Evolutionary conservation across 106 monocot genomes (phyloP).

Genomic region (Ottelia alismoides): DNA sequence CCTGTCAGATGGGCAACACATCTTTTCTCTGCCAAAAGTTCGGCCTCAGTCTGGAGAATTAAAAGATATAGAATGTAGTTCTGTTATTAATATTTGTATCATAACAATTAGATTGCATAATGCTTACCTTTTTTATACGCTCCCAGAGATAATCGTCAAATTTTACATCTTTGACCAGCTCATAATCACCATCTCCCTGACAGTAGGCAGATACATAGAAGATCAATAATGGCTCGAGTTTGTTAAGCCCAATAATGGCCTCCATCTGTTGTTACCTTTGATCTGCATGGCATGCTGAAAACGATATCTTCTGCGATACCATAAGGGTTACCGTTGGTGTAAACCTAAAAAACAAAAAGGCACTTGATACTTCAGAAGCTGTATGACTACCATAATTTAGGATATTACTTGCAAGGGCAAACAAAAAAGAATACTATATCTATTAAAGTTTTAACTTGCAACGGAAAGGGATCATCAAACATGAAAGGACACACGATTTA

Average conservation of each 20-base stretch:
- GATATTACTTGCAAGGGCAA: no score
- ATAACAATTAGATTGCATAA: not conserved
- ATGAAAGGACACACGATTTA: no score
- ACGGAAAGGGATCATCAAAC: no score
- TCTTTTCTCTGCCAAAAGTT: constrained; percentile 94
- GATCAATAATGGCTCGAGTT: not conserved
- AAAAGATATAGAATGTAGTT: not conserved
- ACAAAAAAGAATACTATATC: no score
- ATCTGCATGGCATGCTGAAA: constrained; percentile 97
- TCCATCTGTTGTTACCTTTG: constrained; percentile 35
- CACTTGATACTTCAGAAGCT: no score
- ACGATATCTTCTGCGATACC: constrained; percentile 94
- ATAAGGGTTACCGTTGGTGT: constrained; percentile 87
- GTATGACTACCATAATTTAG: no score
- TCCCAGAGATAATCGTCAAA: constrained; percentile 70
- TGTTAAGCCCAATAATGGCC: not conserved
- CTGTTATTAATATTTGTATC: not conserved
- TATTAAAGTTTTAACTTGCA: no score
- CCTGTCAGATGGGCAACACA: constrained; percentile 97
- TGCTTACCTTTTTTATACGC: constrained; percentile 71
- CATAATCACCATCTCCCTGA: constrained; percentile 98
- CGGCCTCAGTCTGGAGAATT: constrained; percentile 71
- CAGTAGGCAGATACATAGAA: not conserved
- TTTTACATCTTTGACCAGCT: constrained; percentile 63
- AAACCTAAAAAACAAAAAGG: constrained; percentile 39